phyloP scores from a whole-genome alignment of 1,139 yeast species.

The Taphrina pruni region DNA sequence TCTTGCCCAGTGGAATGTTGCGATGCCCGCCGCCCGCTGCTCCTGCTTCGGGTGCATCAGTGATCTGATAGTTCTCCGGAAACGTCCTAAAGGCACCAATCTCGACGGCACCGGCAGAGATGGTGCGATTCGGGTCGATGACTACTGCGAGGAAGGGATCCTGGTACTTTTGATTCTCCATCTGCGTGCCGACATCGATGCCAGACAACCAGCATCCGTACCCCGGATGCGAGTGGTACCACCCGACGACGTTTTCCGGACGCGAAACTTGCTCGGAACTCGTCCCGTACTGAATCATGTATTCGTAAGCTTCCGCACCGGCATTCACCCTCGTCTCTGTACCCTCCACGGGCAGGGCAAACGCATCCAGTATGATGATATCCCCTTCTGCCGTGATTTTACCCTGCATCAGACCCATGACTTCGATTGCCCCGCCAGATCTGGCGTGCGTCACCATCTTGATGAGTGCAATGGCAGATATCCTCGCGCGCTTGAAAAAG shows the following conservation, averaged over 20 bases:
- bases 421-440: constrained; percentile 85
- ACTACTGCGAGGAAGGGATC: constrained; percentile 92
- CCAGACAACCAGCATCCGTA: constrained; percentile 60
- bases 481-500: constrained; percentile 68
- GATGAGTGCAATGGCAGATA: constrained; percentile 75
- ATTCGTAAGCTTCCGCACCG: constrained; percentile 90
- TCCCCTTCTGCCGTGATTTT: constrained; percentile 60
- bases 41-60: constrained; percentile 44
- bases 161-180: constrained; percentile 80
- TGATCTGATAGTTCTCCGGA: constrained; percentile 56
- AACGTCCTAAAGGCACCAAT: constrained; percentile 91
- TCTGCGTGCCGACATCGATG: constrained; percentile 85
- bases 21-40: constrained; percentile 43
- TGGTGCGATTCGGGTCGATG: constrained; percentile 77
- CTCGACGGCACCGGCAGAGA: constrained; percentile 70
- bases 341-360: constrained; percentile 90
- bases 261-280: constrained; percentile 63
- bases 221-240: constrained; percentile 91
- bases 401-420: constrained; percentile 95
- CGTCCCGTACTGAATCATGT: constrained; percentile 83
- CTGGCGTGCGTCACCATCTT: constrained; percentile 82
- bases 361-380: constrained; percentile 79
- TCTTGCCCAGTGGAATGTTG: constrained; percentile 58
- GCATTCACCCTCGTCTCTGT: constrained; percentile 97
- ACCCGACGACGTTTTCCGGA: constrained; percentile 75